These are phyloP conservation scores for Mycena rebaudengoi DNA, from an alignment of 768 basidiomycete genomes.

Conservation along the genomic window DNA sequence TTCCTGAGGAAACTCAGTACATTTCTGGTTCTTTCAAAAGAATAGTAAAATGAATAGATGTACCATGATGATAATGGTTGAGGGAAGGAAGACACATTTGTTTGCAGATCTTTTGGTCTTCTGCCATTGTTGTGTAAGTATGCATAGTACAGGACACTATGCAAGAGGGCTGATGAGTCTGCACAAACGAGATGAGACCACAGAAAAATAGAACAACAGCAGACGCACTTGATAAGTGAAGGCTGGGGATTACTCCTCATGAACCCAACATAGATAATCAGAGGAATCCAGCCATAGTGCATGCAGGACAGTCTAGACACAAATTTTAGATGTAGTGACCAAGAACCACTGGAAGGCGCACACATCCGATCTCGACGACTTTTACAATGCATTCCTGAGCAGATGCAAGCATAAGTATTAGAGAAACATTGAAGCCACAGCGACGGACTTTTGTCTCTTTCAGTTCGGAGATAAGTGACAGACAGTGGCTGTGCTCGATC, in stretches of 20 bases:
- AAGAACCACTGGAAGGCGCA: slow-evolving; percentile 47
- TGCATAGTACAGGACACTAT: slow-evolving; percentile 31
- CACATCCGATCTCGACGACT: slow-evolving; percentile 82
- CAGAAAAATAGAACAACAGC: not conserved
- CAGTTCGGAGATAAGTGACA: too few relatives aligned
- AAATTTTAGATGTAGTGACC: slow-evolving; percentile 8
- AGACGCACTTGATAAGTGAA: slow-evolving; percentile 91
- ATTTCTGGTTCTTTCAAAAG: too few relatives aligned
- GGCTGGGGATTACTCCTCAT: slow-evolving; percentile 93
- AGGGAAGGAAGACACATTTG: too few relatives aligned
- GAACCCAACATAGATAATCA: slow-evolving; percentile 96
- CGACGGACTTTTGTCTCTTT: slow-evolving; percentile 84
- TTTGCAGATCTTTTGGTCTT: too few relatives aligned
- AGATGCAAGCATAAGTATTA: not conserved
- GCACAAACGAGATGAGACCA: slow-evolving; percentile 16
- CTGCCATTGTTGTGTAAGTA: too few relatives aligned
- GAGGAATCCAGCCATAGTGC: slow-evolving; percentile 97
- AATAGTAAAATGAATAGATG: too few relatives aligned
- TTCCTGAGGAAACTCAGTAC: too few relatives aligned
- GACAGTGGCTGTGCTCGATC: too few relatives aligned
- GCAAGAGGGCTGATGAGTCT: slow-evolving; percentile 96
- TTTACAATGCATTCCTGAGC: slow-evolving; percentile 91
- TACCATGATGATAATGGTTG: too few relatives aligned
- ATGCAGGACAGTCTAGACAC: slow-evolving; percentile 76
- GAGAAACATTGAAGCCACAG: not conserved